Base-by-base conservation (phyloP, 1,284 basidiomycete genomes). In the Ustilago shanxiensis region DNA sequence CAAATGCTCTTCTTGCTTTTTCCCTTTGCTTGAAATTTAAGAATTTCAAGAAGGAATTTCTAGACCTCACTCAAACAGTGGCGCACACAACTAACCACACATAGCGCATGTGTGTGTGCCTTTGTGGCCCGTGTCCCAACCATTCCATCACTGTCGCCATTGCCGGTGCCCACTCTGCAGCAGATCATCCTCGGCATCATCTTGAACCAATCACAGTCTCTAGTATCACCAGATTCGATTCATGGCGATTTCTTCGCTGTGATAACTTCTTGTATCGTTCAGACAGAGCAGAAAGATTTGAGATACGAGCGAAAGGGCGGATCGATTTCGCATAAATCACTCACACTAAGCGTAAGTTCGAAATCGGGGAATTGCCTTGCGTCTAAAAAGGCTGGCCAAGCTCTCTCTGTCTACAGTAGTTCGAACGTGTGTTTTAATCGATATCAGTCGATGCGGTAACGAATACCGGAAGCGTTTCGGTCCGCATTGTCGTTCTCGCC, bases 371-470 rank as follows among this genome's bases (percentile, higher is more conserved):
- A 37, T 33, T n/a, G n/a, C n/a, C n/a, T n/a, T n/a, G n/a, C n/a
- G n/a, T n/a, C n/a, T n/a, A 33, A 11, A 33, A 33, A 11, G 31
- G 31, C 31, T 5, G 31, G 31, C 31, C 5, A 33, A 11, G 31
- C 31, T 55, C 37, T 29, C 55, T 31, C 41, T 29, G n/a, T 33
- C 31, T 33, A 5, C 31, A 33, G 31, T 13, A 59, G 13, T 59
- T 58, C 47, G 45, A 59, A 59, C 57, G 57, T 59, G 47, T 47
- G 4, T 26, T 45, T 5, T 47, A 49, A 58, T 58, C 56, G 56
- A 58, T 58, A 44, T 13, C 56, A 14, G n/a, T 29, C n/a, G n/a
- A n/a, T n/a, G n/a, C n/a, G n/a, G 7, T 29, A 4, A 26, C 16
- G 26, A 14, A 28, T 11, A 53, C 50, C 39, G 28, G 41, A 47